Percentiles rank a stretch among this genome's conserved stretches.
These are phyloP conservation scores for Leishmania guyanensis DNA, from an alignment of 208 protist genomes.

Conservation along the genomic window DNA sequence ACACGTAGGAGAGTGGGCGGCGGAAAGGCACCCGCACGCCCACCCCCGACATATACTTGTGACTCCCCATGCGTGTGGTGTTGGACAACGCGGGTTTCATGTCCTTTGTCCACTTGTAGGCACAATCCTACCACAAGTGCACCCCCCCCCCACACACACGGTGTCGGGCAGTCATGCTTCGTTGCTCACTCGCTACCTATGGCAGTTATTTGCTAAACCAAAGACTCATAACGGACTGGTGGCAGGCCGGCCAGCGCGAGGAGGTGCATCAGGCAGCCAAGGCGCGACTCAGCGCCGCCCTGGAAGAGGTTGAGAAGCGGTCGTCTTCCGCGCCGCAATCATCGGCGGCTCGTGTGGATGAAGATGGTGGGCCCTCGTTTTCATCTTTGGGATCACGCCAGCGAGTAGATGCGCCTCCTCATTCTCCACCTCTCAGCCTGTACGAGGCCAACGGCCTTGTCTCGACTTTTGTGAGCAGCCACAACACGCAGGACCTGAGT, in stretches of 20 bases:
- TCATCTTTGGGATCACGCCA: not conserved
- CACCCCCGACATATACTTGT: not conserved
- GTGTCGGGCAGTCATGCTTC: conserved; percentile 26
- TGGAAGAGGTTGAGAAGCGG: conserved; percentile 12
- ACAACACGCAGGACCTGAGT: conserved; percentile 75
- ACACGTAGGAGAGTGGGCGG: not conserved
- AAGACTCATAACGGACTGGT: conserved; percentile 78
- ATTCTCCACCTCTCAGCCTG: conserved; percentile 24
- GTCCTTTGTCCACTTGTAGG: not conserved
- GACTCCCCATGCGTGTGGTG: not conserved
- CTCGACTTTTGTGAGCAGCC: conserved; percentile 57
- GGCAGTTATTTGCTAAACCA: conserved; percentile 66
- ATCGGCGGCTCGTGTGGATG: not conserved
- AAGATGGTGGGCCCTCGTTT: not conserved
- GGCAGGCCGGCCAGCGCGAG: conserved; percentile 79
- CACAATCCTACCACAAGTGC: too few relatives aligned
- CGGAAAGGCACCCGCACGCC: not conserved
- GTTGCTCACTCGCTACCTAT: conserved; percentile 14
- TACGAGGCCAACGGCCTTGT: conserved; percentile 77
- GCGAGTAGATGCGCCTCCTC: not conserved
- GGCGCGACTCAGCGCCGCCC: conserved; percentile 40
- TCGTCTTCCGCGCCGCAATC: not conserved
- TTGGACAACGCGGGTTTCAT: not conserved
- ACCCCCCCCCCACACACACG: too few relatives aligned
- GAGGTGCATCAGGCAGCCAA: conserved; percentile 59